Percentiles rank a stretch among this genome's conserved stretches.
Conservation (phyloP, 352 stramenopile genomes). For the Phytophthora meadii region DNA sequence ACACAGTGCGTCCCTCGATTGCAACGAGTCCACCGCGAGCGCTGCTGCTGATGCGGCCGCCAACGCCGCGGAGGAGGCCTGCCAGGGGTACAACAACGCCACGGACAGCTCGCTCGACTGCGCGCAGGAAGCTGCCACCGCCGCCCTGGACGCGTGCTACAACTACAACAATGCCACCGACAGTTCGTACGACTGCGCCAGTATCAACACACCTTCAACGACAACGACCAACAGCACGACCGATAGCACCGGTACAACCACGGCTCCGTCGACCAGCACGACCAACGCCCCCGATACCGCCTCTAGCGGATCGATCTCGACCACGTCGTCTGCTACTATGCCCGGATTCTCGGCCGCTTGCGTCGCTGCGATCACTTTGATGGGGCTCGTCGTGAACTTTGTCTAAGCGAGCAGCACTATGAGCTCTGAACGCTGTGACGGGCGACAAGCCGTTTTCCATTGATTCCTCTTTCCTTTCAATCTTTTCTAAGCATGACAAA, state of each 20-base stretch:
- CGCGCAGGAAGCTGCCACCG: constrained; percentile 21
- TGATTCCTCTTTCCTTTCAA: background rate
- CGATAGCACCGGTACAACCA: constrained; percentile 3
- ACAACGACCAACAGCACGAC: constrained; percentile 17
- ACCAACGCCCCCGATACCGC: constrained; percentile 2
- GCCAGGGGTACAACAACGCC: constrained; percentile 24
- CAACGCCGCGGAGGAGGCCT: constrained; percentile 23
- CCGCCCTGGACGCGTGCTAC: constrained; percentile 27
- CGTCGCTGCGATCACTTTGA: constrained; percentile 18
- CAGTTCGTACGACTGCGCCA: constrained; percentile 31
- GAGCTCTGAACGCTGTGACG: constrained; percentile 10
- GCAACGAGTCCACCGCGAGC: constrained; percentile 24
- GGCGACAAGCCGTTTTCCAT: constrained; percentile 1
- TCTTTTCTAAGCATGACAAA: background rate
- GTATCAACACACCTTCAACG: constrained; percentile 7
- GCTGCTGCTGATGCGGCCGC: constrained; percentile 27
- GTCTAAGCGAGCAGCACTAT: constrained; percentile 16
- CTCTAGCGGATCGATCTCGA: constrained; percentile 23
- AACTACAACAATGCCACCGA: constrained; percentile 32
- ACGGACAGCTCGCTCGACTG: constrained; percentile 33
- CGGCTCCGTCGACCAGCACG: constrained; percentile 14
- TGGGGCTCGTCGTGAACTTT: constrained; percentile 16
- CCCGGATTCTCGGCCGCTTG: constrained; percentile 19
- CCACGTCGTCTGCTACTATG: constrained; percentile 23
- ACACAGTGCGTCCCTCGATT: constrained; percentile 25